A percentile compares a stretch with the other conserved stretches of the same genome.
Evolutionary conservation across 2,329 filamentous ascomycete genomes (phyloP).

Genomic region (Diaporthe sp.): DNA sequence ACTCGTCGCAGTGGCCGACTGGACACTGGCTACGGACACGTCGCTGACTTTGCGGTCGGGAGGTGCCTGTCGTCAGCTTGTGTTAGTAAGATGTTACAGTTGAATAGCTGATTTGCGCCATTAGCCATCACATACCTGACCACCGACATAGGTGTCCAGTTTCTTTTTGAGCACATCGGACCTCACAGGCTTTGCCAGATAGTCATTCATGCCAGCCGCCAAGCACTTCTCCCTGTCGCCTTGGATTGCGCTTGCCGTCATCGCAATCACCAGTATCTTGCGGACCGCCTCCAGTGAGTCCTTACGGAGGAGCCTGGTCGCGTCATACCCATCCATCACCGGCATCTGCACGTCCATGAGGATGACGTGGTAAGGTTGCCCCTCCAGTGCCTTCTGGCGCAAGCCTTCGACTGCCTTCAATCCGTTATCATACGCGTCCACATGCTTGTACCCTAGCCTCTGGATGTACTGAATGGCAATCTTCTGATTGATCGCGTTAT

Average conservation of each 20-base stretch:
- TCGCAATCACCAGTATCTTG: conserved; percentile 92
- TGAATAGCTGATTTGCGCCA: too few relatives aligned
- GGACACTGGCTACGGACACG: conserved; percentile 34
- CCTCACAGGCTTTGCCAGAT: conserved; percentile 94
- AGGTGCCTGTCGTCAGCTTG: conserved; percentile 30
- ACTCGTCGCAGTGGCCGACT: conserved; percentile 36
- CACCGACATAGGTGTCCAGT: conserved; percentile 70
- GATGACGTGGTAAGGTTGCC: conserved; percentile 86
- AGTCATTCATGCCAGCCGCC: conserved; percentile 98
- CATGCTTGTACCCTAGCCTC: conserved; percentile 83
- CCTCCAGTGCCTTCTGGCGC: conserved; percentile 77
- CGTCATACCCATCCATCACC: conserved; percentile 91
- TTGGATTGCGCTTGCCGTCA: conserved; percentile 96
- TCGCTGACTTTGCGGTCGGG: conserved; percentile 36
- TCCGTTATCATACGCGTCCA: conserved; percentile 92
- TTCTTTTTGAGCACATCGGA: conserved; percentile 89
- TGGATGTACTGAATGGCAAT: conserved; percentile 93
- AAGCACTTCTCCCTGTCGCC: conserved; percentile 95
- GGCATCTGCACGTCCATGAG: conserved; percentile 99
- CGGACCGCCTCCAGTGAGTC: conserved; percentile 83
- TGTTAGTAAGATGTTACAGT: background rate
- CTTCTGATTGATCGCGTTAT: conserved; percentile 94
- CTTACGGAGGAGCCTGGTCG: conserved; percentile 83
- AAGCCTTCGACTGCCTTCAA: conserved; percentile 88
- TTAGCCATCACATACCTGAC: conserved; percentile 45